Base-by-base conservation (phyloP, 495 filamentous ascomycete species). In the Achaetomiella virescens region DNA sequence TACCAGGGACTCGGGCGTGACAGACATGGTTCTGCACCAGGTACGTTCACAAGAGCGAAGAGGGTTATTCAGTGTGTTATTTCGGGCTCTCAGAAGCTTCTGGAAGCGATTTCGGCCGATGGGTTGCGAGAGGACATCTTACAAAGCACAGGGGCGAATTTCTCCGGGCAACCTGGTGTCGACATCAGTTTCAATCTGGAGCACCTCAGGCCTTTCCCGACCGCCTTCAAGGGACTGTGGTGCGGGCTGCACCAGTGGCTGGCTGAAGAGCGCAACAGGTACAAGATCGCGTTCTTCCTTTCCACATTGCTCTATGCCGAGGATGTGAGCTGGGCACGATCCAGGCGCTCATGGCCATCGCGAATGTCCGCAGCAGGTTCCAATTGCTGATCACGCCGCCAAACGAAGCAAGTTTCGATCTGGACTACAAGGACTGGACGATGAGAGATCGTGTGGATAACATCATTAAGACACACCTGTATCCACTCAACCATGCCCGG, bases 1-100 rank as follows among this genome's bases (percentile, higher is more conserved):
- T 81, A 59, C 77, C 36, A 0, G 0, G 8, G 17, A 58, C 36
- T 66, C 64, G 29, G 29, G 22, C 11, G 1, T 3, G 20, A 9
- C 20, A 4, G 31, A 10, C 31, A 22, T 6, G 24, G 29, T n/a
- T n/a, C n/a, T n/a, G n/a, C n/a, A 22, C 7, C 6, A 2, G n/a
- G 11, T 37, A 9, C 37, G 17, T 40, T 31, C 8, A 36, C 18
- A 3, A 47, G 22, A 20, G 24, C 15, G 0, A 41, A 31, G 24
- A n/a, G 41, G 45, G 49, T 51, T 1, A 17, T 22, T 3, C 41
- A 25, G 14, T 24, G 44, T 6, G 8, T 60, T 20, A 22, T 38
- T 2, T 50, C 52, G 3, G 25, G 35, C 1, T 5, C 0, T 8
- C 20, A 55, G 17, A 10, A 33, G 1, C 59, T 61, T 12, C 0